phyloP scores from a whole-genome alignment of 257 asterid genomes.

The Nicotiana paniculata region DNA sequence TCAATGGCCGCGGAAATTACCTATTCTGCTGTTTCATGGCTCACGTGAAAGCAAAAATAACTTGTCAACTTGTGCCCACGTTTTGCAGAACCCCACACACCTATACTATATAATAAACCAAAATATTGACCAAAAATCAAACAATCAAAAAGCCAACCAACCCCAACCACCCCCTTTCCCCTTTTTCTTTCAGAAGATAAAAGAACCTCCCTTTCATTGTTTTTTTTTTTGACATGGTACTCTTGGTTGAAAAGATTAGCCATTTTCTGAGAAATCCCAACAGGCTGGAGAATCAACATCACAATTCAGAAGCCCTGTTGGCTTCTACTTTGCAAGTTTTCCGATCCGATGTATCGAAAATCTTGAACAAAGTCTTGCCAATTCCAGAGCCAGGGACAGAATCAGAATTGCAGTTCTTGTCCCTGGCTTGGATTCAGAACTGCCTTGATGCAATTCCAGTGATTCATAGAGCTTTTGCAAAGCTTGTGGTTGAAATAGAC shows the following conservation, averaged over 20 bases:
- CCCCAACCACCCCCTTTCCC: background rate
- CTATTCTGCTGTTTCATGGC: background rate
- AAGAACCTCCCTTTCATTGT: background rate
- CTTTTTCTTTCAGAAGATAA: background rate
- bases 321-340: conserved; percentile 31
- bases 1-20: background rate
- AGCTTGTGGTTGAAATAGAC: conserved; percentile 44
- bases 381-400: conserved; percentile 23
- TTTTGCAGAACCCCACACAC: background rate
- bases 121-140: background rate
- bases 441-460: conserved; percentile 35
- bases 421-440: conserved; percentile 23
- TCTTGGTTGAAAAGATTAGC: conserved; percentile 31
- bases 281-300: conserved; percentile 22
- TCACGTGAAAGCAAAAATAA: background rate
- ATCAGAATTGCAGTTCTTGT: conserved; percentile 7
- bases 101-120: background rate
- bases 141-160: background rate
- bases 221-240: conserved; percentile 29
- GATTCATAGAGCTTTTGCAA: conserved; percentile 39
- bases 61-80: background rate
- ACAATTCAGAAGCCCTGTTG: conserved; percentile 18
- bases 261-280: conserved; percentile 25
- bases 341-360: conserved; percentile 30
- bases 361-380: conserved; percentile 18